A percentile compares a stretch with the other conserved stretches of the same genome.
These are phyloP conservation scores for Hypoxylon sp. DNA, from an alignment of 2,329 filamentous ascomycete species.

Conservation along the genomic window DNA sequence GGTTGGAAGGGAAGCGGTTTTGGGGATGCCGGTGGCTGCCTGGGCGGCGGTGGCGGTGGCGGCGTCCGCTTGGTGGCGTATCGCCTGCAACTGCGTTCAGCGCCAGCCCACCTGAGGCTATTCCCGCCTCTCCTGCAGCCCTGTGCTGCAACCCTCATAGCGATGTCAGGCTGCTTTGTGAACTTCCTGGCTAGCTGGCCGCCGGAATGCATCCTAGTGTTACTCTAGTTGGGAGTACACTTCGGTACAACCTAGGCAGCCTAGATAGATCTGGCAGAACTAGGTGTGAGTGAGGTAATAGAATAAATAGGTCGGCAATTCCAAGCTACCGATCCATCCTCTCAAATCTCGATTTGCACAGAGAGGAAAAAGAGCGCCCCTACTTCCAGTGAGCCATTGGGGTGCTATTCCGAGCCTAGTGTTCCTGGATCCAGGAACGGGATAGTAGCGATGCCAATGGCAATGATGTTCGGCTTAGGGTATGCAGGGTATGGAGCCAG, in stretches of 20 bases:
- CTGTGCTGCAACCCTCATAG: conserved; percentile 22
- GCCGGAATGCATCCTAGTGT: conserved; percentile 6
- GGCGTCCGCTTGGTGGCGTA: conserved; percentile 33
- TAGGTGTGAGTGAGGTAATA: conserved; percentile 10
- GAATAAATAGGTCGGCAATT: conserved; percentile 19
- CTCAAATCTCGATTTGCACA: conserved; percentile 18
- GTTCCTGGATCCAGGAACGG: conserved; percentile 24
- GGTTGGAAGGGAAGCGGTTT: conserved; percentile 43
- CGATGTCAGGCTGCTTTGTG: conserved; percentile 24
- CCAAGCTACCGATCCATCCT: conserved; percentile 36
- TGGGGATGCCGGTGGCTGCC: conserved; percentile 15
- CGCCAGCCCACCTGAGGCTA: conserved; percentile 23
- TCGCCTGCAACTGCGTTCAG: conserved; percentile 27
- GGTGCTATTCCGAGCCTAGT: conserved; percentile 19
- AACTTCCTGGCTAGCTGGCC: conserved; percentile 11
- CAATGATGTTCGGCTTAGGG: conserved; percentile 24
- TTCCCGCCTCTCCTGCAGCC: conserved; percentile 18
- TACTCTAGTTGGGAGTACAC: conserved; percentile 1
- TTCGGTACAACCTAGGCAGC: neutral
- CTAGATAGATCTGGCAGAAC: neutral
- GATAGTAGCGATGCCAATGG: conserved; percentile 22
- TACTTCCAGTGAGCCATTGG: conserved; percentile 14
- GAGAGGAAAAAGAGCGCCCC: neutral
- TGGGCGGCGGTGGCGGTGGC: conserved; percentile 14
- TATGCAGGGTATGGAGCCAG: conserved; percentile 30